phyloP scores from a whole-genome alignment of 2,329 filamentous ascomycete genomes.

The Aschersonia sp. region DNA sequence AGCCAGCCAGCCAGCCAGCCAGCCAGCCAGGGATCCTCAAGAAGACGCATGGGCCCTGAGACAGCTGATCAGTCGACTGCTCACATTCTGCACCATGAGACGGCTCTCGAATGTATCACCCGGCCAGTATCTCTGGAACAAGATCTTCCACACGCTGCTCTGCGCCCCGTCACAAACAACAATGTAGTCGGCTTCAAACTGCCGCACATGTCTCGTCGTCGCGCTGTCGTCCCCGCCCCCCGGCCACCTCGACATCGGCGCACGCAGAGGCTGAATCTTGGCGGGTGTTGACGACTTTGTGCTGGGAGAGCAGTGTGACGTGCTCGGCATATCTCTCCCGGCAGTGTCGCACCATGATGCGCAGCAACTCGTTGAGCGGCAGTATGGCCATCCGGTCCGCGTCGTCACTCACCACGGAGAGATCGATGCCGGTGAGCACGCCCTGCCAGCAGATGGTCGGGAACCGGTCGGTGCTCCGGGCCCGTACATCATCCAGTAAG shows the following conservation, averaged over 20 bases:
- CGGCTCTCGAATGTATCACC: slow-evolving; percentile 32
- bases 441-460: slow-evolving; percentile 8
- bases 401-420: slow-evolving; percentile 6
- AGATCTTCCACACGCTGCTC: slow-evolving; percentile 25
- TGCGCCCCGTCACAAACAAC: slow-evolving; percentile 30
- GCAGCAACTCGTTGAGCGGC: slow-evolving; percentile 25
- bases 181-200: slow-evolving; percentile 24
- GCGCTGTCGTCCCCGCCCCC: slow-evolving; percentile 2
- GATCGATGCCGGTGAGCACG: slow-evolving; percentile 11
- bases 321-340: slow-evolving; percentile 12
- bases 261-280: slow-evolving; percentile 18
- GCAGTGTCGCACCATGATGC: slow-evolving; percentile 24
- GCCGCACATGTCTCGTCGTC: slow-evolving; percentile 4
- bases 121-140: slow-evolving; percentile 23
- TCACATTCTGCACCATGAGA: slow-evolving; percentile 35
- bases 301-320: slow-evolving; percentile 21
- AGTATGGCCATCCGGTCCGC: slow-evolving; percentile 22
- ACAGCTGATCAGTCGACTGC: slow-evolving; percentile 1
- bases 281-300: slow-evolving; percentile 21
- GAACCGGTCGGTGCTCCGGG: slow-evolving; percentile 7
- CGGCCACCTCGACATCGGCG: slow-evolving; percentile 13
- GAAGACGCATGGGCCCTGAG: no score
- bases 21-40: neutral
- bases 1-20: neutral
- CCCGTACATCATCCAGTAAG: slow-evolving; percentile 13